Base-by-base conservation (phyloP, 805 yeast species). In the Danielozyma ontarioensis region DNA sequence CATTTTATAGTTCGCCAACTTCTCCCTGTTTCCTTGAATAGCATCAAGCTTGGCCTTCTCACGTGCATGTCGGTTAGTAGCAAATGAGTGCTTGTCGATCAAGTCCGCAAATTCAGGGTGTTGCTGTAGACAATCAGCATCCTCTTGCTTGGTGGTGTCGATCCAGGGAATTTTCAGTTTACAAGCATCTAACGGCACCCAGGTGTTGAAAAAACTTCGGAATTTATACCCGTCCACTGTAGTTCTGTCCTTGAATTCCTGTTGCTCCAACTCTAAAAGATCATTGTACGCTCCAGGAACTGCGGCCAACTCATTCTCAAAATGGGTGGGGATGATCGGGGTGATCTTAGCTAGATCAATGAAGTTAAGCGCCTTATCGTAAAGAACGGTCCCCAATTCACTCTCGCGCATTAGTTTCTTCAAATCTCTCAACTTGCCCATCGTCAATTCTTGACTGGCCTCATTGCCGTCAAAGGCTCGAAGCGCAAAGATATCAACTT, bases 401-500 rank as follows among this genome's bases (percentile, higher is more conserved):
- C 14, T 10, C 15, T 30, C 25, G 10, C 8, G 8, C 22, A 6
- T 19, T 6, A 10, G 8, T 19, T 19, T 19, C 10, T 19, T 19
- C 13, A 19, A 15, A 42, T 40, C 21, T 12, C 6, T 3, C 35
- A 11, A 5, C 33, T 45, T 4, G 13, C 15, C 13, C 33, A 43
- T 12, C 28, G 17, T 17, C 35, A 38, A 36, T 42, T 45, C 32
- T 37, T 10, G 22, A 44, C 13, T 35, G 33, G 25, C 41, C 11
- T 14, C 34, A 18, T 36, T 18, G 37, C 38, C 18, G 21, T 14
- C 18, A 17, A 3, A 31, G 12, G n/a, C 17, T 7, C 30, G 13
- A 4, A 35, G 13, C 3, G 46, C 51, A 4, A 46, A 42, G 18
- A 46, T 45, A 25, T 46, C 51, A 15, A 46, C 39, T 13, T 41